Evolutionary conservation across 1,139 yeast genomes (phyloP), one percentile per base, ranked within the genome.

Genomic region (Yamadazyma oceani): DNA sequence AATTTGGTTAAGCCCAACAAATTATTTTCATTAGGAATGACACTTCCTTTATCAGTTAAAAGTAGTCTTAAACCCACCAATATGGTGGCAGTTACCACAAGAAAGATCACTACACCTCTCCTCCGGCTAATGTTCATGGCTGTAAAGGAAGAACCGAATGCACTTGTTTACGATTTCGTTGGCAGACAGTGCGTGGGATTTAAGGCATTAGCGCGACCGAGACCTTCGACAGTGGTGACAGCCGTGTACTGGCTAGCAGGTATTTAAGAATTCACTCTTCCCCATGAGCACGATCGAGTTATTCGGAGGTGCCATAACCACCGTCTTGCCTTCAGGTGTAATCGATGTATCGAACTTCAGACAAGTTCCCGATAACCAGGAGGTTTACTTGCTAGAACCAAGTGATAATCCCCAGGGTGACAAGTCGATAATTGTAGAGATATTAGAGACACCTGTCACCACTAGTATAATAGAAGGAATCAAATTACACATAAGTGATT

Each of bases 301-400:
- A 38, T 89, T 82, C 54, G 97, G 97, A 0, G 97, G 96, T 0
- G 94, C 95, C 1, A 70, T 87, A 9, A 57, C 70, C 2, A 72
- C 80, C 0, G 57, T 56, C 2, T 44, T 88, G 3, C 90, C 92
- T 0, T 39, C 48, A 0, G 73, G 73, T 0, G 69, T 83, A 10
- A 55, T 80, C 2, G 96, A 89, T 56, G 95, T 87, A 1, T 82
- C 95, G 1, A 57, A 64, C 31, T 58, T 88, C 37, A 68, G 97
- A 41, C 86, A 85, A 45, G 79, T 89, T 2, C 96, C 97, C 0
- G 96, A 89, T 53, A 81, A 86, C 2, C 96, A 89, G 55, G 97
- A 89, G 56, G 95, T 87, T 21, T 89, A 75, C 54, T 75, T 87
- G 16, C 32, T 49, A 51, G 72, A 66, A 40, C 62, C 62, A 36